Evolutionary conservation across 805 yeast genomes (phyloP).

Genomic region (Candida wancherniae): DNA sequence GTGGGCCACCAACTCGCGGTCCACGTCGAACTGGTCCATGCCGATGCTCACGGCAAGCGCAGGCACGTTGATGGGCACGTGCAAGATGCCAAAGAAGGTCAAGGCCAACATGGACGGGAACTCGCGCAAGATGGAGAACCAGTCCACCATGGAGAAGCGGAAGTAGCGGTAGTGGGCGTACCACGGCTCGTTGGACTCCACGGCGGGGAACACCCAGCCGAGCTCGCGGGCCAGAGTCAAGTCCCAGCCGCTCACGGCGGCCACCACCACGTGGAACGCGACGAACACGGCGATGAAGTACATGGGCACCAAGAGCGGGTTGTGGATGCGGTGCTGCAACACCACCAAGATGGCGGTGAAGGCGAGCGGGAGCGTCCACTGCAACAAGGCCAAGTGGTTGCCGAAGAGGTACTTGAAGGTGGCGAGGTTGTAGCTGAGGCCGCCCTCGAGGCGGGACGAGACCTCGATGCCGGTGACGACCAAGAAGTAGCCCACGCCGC

Average conservation of each 20-base stretch:
- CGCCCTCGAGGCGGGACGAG: conserved; percentile 73
- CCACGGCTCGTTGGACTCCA: conserved; percentile 76
- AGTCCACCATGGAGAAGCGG: conserved; percentile 66
- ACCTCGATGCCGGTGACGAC: conserved; percentile 90
- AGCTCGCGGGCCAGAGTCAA: conserved; percentile 55
- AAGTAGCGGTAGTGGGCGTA: conserved; percentile 75
- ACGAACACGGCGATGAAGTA: conserved; percentile 71
- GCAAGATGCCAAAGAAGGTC: conserved; percentile 92
- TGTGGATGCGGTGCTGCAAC: conserved; percentile 50
- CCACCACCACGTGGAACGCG: conserved; percentile 63
- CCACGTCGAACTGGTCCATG: conserved; percentile 83
- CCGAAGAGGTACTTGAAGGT: conserved; percentile 53
- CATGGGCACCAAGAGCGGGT: conserved; percentile 74
- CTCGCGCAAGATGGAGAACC: conserved; percentile 62
- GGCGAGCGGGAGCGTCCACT: conserved; percentile 66
- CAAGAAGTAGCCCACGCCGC: conserved; percentile 95
- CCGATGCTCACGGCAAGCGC: conserved; percentile 90
- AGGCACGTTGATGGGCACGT: conserved; percentile 97
- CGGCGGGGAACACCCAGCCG: conserved; percentile 84
- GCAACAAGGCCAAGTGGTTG: conserved; percentile 24
- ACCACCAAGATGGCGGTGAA: conserved; percentile 58
- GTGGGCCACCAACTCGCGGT: conserved; percentile 90
- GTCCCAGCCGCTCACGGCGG: conserved; percentile 60
- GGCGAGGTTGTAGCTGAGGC: conserved; percentile 56
- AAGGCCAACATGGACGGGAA: conserved; percentile 93